Conservation (phyloP, 495 filamentous ascomycete genomes). For the Delitschia confertaspora region DNA sequence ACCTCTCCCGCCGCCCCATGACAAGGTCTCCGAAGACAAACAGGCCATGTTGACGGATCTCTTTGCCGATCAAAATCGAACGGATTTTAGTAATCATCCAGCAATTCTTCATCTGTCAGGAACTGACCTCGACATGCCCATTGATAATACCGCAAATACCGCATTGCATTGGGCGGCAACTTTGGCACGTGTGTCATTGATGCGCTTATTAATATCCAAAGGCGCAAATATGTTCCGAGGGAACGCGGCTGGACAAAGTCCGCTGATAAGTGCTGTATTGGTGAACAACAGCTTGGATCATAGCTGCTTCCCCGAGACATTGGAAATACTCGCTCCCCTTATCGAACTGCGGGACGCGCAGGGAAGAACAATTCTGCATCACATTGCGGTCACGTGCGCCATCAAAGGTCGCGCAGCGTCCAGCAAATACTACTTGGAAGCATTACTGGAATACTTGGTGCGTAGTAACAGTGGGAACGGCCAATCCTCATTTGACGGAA, state of each 20-base stretch:
- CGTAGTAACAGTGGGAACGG: conserved; percentile 38
- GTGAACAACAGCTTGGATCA: conserved; percentile 89
- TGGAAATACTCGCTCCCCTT: conserved; percentile 80
- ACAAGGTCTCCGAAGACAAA: conserved; percentile 61
- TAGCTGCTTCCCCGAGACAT: conserved; percentile 67
- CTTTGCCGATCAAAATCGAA: conserved; percentile 62
- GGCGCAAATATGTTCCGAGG: conserved; percentile 81
- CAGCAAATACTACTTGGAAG: conserved; percentile 88
- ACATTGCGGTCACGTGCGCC: conserved; percentile 89
- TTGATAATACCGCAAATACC: conserved; percentile 78
- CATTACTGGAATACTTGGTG: conserved; percentile 85
- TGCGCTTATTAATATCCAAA: conserved; percentile 67
- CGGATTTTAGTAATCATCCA: conserved; percentile 56
- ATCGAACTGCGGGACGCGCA: conserved; percentile 83
- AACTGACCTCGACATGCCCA: conserved; percentile 77
- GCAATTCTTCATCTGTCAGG: conserved; percentile 63
- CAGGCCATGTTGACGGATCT: conserved; percentile 74
- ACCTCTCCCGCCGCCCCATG: conserved; percentile 59
- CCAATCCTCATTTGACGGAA: conserved; percentile 21
- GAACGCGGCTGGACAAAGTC: conserved; percentile 81
- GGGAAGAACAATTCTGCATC: conserved; percentile 86
- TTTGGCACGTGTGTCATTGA: conserved; percentile 69
- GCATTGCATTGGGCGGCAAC: conserved; percentile 97
- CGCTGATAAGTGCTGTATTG: conserved; percentile 76
- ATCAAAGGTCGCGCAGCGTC: conserved; percentile 79